phyloP scores from a whole-genome alignment of 192 early-diverging fungal genomes.

The Borealophlyctis nickersoniae region DNA sequence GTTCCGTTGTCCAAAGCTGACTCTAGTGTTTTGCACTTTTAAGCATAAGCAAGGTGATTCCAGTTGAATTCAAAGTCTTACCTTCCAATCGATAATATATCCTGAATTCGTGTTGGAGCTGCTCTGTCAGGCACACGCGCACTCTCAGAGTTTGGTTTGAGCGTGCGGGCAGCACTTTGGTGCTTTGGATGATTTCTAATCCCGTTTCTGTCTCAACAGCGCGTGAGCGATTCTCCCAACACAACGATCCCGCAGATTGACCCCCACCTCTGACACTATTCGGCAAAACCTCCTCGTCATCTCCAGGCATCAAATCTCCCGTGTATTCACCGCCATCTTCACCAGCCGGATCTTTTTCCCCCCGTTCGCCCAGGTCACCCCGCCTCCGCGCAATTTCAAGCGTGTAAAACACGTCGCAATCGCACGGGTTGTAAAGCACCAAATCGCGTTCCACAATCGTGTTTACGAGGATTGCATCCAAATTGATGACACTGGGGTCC shows the following conservation, averaged over 20 bases:
- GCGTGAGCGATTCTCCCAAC: background rate
- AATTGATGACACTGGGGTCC: slow-evolving; percentile 36
- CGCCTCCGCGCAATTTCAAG: slow-evolving; percentile 26
- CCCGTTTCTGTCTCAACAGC: slow-evolving; percentile 13
- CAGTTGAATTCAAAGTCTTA: no score
- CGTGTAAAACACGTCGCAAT: slow-evolving; percentile 51
- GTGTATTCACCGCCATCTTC: background rate
- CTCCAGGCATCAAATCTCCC: background rate
- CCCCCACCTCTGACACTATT: slow-evolving; percentile 12
- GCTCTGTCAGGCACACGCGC: slow-evolving; percentile 39
- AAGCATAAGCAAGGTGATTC: no score
- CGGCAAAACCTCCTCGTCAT: slow-evolving; percentile 4
- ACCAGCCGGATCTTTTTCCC: background rate
- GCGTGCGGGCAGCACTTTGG: slow-evolving; percentile 38
- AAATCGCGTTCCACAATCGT: slow-evolving; percentile 48
- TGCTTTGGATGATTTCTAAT: slow-evolving; percentile 39
- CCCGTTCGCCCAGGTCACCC: background rate
- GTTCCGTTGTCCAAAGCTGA: no score
- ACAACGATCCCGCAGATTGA: background rate
- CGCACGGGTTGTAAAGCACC: slow-evolving; percentile 39
- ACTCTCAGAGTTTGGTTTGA: slow-evolving; percentile 46
- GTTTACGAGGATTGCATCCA: slow-evolving; percentile 52
- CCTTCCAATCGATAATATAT: slow-evolving; percentile 40
- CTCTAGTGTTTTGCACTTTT: no score
- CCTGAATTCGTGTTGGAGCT: slow-evolving; percentile 28